phyloP scores from a whole-genome alignment of 129 eudicot genomes.

The Arctium lappa region DNA sequence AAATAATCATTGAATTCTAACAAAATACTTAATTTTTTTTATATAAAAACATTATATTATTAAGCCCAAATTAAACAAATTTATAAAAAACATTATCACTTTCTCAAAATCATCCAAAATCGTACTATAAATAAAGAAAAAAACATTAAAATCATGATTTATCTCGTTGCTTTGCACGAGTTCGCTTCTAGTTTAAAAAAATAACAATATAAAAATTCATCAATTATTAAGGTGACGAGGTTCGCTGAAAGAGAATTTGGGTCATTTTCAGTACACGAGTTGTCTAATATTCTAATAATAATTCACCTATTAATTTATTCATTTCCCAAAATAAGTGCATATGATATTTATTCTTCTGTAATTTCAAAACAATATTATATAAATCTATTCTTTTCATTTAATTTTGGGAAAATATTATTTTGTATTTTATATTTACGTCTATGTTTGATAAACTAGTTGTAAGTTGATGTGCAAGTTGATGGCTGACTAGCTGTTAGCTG shows the following conservation, averaged over 20 bases:
- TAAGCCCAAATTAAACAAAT: too few species aligned
- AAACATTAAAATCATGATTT: too few species aligned
- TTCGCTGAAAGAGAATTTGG: constrained; percentile 20
- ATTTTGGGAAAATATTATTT: background rate
- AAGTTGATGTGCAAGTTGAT: too few species aligned
- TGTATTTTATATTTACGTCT: background rate
- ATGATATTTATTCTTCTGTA: background rate
- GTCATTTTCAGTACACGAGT: constrained; percentile 20
- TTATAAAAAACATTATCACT: too few species aligned
- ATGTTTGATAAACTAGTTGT: too few species aligned
- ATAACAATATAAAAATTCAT: background rate
- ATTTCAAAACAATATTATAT: background rate
- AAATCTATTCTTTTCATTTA: background rate
- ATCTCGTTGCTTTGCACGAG: too few species aligned
- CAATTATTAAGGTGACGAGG: constrained; percentile 8
- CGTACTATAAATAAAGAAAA: background rate
- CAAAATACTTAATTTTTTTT: too few species aligned
- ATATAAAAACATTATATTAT: too few species aligned
- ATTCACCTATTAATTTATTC: constrained; percentile 4
- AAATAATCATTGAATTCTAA: too few species aligned
- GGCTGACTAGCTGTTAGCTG: too few species aligned
- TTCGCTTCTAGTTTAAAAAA: background rate
- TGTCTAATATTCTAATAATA: constrained; percentile 23
- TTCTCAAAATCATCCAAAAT: too few species aligned
- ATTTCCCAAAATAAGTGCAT: background rate